These are phyloP conservation scores for Pistacia atlantica DNA, from an alignment of 345 rosid species.

Conservation along the genomic window DNA sequence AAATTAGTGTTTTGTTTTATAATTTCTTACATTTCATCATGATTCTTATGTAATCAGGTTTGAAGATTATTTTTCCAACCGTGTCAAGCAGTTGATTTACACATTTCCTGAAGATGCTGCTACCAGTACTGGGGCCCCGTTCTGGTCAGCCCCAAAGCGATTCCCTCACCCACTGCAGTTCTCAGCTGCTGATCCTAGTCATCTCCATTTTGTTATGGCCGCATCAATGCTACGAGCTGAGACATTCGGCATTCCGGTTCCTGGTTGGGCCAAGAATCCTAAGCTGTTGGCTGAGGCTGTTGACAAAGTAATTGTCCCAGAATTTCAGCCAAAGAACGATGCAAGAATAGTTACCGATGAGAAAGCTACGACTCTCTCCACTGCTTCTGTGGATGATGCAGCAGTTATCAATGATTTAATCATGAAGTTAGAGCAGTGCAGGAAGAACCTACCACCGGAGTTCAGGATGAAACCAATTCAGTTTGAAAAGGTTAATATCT, in stretches of 20 bases:
- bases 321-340: conserved; percentile 83
- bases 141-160: conserved; percentile 99
- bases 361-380: conserved; percentile 75
- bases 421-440: conserved; percentile 66
- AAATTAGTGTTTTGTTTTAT: background rate
- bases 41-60: conserved; percentile 52
- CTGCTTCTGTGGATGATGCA: conserved; percentile 85
- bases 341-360: conserved; percentile 90
- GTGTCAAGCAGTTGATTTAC: conserved; percentile 80
- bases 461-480: conserved; percentile 92
- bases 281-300: conserved; percentile 66
- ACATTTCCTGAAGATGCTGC: conserved; percentile 97
- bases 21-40: conserved; percentile 31
- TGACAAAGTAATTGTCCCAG: conserved; percentile 77
- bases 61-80: conserved; percentile 85
- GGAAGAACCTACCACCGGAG: conserved; percentile 50
- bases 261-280: conserved; percentile 79
- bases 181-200: conserved; percentile 67
- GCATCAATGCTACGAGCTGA: conserved; percentile 89
- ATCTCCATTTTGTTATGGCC: conserved; percentile 71
- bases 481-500: conserved; percentile 84
- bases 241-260: conserved; percentile 80
- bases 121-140: conserved; percentile 90
- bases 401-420: conserved; percentile 69
- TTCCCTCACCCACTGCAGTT: conserved; percentile 85